Evolutionary conservation across 75 land plant genomes (phyloP).

Genomic region (Selaginella tamariscina): DNA sequence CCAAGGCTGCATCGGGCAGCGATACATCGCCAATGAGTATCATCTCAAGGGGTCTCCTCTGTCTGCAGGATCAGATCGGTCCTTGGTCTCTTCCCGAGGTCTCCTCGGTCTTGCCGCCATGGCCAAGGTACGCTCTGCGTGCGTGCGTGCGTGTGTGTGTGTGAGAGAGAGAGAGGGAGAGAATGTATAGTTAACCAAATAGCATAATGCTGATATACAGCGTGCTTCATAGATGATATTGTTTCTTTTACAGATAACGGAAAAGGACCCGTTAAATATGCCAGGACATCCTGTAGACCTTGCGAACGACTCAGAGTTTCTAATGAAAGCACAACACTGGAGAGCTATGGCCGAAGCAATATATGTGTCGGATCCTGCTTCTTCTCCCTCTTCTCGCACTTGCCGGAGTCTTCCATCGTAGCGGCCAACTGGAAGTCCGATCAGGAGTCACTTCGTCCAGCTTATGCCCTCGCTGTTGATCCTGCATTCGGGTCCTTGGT

Average conservation of each 20-base stretch:
- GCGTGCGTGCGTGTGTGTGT: too few relatives aligned
- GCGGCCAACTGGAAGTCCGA: constrained; percentile 26
- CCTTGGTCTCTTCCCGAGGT: neutral
- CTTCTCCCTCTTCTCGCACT: constrained; percentile 25
- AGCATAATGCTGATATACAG: too few relatives aligned
- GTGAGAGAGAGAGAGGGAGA: too few relatives aligned
- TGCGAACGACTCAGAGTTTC: constrained; percentile 13
- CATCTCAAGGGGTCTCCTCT: neutral
- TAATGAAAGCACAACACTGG: constrained; percentile 30
- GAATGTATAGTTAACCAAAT: too few relatives aligned
- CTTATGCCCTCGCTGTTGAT: constrained; percentile 22
- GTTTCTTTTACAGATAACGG: constrained; percentile 16
- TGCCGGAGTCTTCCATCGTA: constrained; percentile 29
- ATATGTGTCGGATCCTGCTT: constrained; percentile 22
- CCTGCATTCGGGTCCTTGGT: constrained; percentile 23
- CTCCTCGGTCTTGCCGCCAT: neutral
- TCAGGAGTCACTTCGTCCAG: constrained; percentile 27
- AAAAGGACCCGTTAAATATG: constrained; percentile 15
- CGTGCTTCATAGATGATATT: too few relatives aligned
- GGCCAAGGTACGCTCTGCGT: neutral
- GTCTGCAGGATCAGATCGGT: neutral
- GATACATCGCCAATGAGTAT: neutral
- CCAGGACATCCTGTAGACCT: constrained; percentile 22
- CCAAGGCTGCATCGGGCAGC: neutral
- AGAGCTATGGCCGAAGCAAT: constrained; percentile 26